Conservation (phyloP, 2,329 filamentous ascomycete genomes). For the Coniochaeta pulveracea region DNA sequence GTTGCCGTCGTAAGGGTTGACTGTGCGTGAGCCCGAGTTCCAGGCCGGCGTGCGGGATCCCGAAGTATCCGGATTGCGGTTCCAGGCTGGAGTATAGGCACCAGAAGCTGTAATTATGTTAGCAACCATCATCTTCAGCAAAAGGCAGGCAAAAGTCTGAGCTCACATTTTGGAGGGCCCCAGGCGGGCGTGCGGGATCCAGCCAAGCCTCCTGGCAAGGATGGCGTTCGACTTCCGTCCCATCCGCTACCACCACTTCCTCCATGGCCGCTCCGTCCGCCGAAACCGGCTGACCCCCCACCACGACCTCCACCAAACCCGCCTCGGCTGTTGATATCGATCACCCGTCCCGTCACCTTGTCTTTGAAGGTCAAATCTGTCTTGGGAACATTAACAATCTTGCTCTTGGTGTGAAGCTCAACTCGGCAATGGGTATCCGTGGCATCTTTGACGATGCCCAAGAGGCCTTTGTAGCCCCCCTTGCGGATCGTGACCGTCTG, state of each 20-base stretch:
- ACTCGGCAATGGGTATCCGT: slow-evolving; percentile 79
- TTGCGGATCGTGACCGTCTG: slow-evolving; percentile 84
- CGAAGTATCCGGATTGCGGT: slow-evolving; percentile 32
- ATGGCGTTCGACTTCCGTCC: slow-evolving; percentile 59
- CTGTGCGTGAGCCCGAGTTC: slow-evolving; percentile 52
- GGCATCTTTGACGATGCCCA: slow-evolving; percentile 93
- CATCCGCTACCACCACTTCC: slow-evolving; percentile 38
- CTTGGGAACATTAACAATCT: slow-evolving; percentile 76
- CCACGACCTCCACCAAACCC: slow-evolving; percentile 28
- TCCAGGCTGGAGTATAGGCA: slow-evolving; percentile 53
- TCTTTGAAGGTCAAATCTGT: slow-evolving; percentile 79
- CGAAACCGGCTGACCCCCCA: slow-evolving; percentile 27
- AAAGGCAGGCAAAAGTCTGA: slow-evolving; percentile 1
- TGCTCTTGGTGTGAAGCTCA: slow-evolving; percentile 89
- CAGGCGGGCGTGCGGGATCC: slow-evolving; percentile 71
- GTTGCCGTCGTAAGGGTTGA: slow-evolving; percentile 61
- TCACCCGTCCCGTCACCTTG: slow-evolving; percentile 64
- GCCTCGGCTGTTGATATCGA: slow-evolving; percentile 52
- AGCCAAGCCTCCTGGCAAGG: slow-evolving; percentile 42
- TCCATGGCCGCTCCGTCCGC: slow-evolving; percentile 12
- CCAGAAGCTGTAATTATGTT: slow-evolving; percentile 34
- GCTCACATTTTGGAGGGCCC: slow-evolving; percentile 55
- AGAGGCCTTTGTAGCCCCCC: slow-evolving; percentile 81
- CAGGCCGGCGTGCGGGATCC: slow-evolving; percentile 60
- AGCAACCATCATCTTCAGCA: slow-evolving; percentile 4